A percentile compares a stretch with the other conserved stretches of the same genome.
These are phyloP conservation scores for Ampelocalamus luodianensis DNA, from an alignment of 176 grass and related monocot species.

Conservation along the genomic window DNA sequence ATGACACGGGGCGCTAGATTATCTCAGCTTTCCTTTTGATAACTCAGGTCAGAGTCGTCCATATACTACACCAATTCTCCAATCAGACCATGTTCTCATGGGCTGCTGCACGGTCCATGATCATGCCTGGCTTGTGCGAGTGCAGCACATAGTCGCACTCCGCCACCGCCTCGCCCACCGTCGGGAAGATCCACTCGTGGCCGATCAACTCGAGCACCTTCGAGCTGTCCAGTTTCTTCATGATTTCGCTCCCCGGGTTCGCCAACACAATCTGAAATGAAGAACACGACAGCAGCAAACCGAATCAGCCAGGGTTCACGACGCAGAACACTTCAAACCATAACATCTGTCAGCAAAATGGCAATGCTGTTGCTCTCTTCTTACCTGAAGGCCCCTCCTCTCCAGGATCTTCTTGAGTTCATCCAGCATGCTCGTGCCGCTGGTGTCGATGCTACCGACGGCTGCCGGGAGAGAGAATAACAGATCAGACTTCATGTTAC, in stretches of 20 bases:
- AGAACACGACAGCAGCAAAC: not conserved
- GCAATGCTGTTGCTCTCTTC: not conserved
- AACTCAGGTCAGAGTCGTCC: conserved; percentile 22
- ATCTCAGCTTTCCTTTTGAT: conserved; percentile 39
- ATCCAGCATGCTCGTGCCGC: conserved; percentile 87
- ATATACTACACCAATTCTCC: not conserved
- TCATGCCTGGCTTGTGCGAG: conserved; percentile 50
- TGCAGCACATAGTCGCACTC: conserved; percentile 71
- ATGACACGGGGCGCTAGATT: too few species aligned
- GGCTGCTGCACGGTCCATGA: not conserved
- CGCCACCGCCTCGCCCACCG: conserved; percentile 68
- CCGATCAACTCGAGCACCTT: conserved; percentile 81
- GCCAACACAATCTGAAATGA: conserved; percentile 74
- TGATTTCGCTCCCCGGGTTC: conserved; percentile 86
- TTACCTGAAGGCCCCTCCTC: conserved; percentile 76
- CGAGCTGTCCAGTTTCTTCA: conserved; percentile 90
- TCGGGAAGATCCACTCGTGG: conserved; percentile 92
- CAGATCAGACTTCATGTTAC: not conserved
- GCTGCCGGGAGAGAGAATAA: conserved; percentile 43
- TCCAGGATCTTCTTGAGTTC: conserved; percentile 74
- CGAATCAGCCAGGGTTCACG: conserved; percentile 8
- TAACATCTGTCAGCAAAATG: not conserved
- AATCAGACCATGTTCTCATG: conserved; percentile 65
- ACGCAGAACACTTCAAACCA: not conserved
- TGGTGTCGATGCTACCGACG: conserved; percentile 87